phyloP scores from a whole-genome alignment of 2,329 filamentous ascomycete genomes.

The Pleurostoma richardsiae region DNA sequence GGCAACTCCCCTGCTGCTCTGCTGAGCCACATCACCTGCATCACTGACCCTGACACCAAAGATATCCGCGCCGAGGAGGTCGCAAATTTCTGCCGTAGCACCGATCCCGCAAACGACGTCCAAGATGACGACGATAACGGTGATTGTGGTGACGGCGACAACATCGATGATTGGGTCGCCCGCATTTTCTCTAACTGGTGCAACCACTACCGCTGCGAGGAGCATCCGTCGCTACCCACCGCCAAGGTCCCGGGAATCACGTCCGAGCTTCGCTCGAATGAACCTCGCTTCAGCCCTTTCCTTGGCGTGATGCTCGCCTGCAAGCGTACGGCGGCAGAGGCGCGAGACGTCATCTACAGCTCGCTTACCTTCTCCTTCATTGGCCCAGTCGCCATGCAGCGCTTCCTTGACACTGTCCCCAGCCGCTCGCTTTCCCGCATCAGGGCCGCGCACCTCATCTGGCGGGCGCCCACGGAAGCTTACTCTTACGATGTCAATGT shows the following conservation, averaged over 20 bases:
- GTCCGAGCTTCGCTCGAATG: background rate
- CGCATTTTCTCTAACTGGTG: background rate
- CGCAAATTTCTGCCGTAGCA: background rate
- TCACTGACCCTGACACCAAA: slow-evolving; percentile 9
- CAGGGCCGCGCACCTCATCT: background rate
- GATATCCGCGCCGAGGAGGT: slow-evolving; percentile 2
- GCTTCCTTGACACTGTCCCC: background rate
- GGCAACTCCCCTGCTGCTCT: slow-evolving; percentile 3
- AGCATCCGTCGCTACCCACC: background rate
- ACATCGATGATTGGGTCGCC: background rate
- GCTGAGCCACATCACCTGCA: slow-evolving; percentile 9
- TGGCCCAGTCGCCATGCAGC: background rate
- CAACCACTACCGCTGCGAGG: background rate
- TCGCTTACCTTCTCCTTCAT: background rate
- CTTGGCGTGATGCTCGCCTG: background rate
- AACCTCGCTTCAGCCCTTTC: background rate
- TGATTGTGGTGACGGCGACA: background rate
- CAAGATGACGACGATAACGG: background rate
- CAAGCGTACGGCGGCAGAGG: background rate
- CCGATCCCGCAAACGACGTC: background rate
- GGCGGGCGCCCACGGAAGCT: background rate
- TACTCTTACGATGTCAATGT: background rate
- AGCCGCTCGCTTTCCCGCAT: background rate
- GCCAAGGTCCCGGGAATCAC: background rate
- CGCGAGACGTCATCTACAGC: background rate